phyloP scores from a whole-genome alignment of 1,284 basidiomycete genomes.

The Termitomyces sp. region DNA sequence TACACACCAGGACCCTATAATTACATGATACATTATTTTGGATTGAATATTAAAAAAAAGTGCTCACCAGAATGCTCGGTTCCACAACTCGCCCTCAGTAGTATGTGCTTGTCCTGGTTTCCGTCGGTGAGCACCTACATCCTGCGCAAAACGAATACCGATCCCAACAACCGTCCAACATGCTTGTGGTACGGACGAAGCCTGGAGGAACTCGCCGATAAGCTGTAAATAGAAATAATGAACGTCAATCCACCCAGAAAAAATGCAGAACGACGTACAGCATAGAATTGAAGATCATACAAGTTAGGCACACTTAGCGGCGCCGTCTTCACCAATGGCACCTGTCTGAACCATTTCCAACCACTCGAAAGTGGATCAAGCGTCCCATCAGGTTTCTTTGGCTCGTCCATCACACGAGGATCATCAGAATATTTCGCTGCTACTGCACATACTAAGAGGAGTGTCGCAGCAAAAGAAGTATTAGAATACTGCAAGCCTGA shows the following conservation, averaged over 20 bases:
- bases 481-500: slow-evolving; percentile 46
- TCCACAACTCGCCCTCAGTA: slow-evolving; percentile 55
- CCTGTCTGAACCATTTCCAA: slow-evolving; percentile 64
- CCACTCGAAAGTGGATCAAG: slow-evolving; percentile 45
- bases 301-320: slow-evolving; percentile 47
- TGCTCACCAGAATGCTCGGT: slow-evolving; percentile 66
- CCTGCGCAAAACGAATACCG: slow-evolving; percentile 34
- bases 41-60: background rate
- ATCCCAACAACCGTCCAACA: slow-evolving; percentile 29
- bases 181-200: slow-evolving; percentile 24
- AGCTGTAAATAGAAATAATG: slow-evolving; percentile 24
- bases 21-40: background rate
- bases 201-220: slow-evolving; percentile 17
- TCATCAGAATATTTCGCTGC: slow-evolving; percentile 60
- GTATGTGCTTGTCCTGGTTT: slow-evolving; percentile 31
- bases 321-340: slow-evolving; percentile 43
- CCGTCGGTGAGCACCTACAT: slow-evolving; percentile 45
- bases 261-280: slow-evolving; percentile 25
- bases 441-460: slow-evolving; percentile 60
- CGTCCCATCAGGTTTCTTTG: slow-evolving; percentile 19
- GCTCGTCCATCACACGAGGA: slow-evolving; percentile 47
- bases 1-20: slow-evolving; percentile 49
- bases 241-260: slow-evolving; percentile 20
- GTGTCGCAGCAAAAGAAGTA: slow-evolving; percentile 46
- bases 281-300: slow-evolving; percentile 61